Percentiles rank a stretch among this genome's conserved stretches.
phyloP scores from a whole-genome alignment of 2,329 filamentous ascomycete species.

The Curvularia sp. region DNA sequence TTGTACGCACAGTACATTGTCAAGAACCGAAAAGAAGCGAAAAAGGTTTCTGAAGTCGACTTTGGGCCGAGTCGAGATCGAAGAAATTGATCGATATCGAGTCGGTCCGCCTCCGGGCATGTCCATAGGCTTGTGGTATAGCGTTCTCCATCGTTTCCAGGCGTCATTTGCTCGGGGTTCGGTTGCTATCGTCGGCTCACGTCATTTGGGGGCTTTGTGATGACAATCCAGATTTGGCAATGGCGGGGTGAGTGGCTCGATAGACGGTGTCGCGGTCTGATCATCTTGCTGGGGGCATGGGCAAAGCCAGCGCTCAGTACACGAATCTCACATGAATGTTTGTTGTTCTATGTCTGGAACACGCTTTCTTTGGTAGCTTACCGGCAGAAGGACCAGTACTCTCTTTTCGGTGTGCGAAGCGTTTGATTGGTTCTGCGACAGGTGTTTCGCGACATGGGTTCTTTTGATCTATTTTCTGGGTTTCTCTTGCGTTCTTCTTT shows the following conservation, averaged over 20 bases:
- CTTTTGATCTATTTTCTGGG: slow-evolving; percentile 25
- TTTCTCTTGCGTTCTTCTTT: slow-evolving; percentile 29
- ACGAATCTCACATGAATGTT: slow-evolving; percentile 44
- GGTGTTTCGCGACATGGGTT: slow-evolving; percentile 29
- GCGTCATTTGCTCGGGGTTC: slow-evolving; percentile 47
- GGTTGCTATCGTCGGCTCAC: slow-evolving; percentile 38
- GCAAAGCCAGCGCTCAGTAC: slow-evolving; percentile 36
- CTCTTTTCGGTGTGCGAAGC: slow-evolving; percentile 35
- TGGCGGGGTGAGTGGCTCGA: slow-evolving; percentile 29
- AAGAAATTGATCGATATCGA: slow-evolving; percentile 29
- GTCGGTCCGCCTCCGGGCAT: slow-evolving; percentile 22
- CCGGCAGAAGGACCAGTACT: slow-evolving; percentile 26
- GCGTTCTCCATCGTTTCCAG: slow-evolving; percentile 39
- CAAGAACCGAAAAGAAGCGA: slow-evolving; percentile 80
- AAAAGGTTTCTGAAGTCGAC: slow-evolving; percentile 54
- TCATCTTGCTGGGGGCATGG: slow-evolving; percentile 33
- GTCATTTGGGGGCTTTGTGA: slow-evolving; percentile 33
- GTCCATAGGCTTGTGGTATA: slow-evolving; percentile 42
- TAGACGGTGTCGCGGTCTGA: slow-evolving; percentile 29
- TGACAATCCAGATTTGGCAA: slow-evolving; percentile 36
- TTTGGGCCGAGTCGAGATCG: slow-evolving; percentile 48
- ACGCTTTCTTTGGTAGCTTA: slow-evolving; percentile 23
- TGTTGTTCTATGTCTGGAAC: slow-evolving; percentile 41
- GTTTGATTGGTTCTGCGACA: slow-evolving; percentile 26
- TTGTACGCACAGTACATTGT: slow-evolving; percentile 89